A percentile compares a stretch with the other conserved stretches of the same genome.
Conservation (phyloP, 768 basidiomycete genomes). For the Daedaleopsis sinensis region DNA sequence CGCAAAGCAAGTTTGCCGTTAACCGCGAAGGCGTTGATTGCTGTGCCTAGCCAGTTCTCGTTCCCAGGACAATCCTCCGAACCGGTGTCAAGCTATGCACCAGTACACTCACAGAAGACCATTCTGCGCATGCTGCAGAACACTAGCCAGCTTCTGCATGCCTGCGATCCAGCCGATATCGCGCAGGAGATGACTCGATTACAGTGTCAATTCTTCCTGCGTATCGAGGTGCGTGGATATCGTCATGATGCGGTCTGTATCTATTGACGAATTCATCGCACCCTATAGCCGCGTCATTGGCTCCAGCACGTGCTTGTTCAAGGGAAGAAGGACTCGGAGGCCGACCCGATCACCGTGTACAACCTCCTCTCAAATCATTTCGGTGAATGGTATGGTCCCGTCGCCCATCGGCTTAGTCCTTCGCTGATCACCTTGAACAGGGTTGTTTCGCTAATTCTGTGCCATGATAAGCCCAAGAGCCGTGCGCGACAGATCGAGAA, state of each 20-base stretch:
- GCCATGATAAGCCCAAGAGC: slow-evolving; percentile 75
- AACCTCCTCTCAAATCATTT: slow-evolving; percentile 82
- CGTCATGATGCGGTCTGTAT: background rate
- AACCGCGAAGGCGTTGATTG: slow-evolving; percentile 46
- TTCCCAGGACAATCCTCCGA: background rate
- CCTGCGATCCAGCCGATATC: slow-evolving; percentile 63
- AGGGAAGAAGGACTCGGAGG: slow-evolving; percentile 63
- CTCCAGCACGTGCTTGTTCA: slow-evolving; percentile 75
- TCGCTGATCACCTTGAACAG: slow-evolving; percentile 43
- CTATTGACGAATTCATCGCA: background rate
- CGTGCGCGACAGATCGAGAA: slow-evolving; percentile 87
- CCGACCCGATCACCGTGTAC: slow-evolving; percentile 73
- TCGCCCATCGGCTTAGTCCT: background rate
- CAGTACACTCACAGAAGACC: slow-evolving; percentile 53
- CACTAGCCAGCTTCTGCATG: slow-evolving; percentile 59
- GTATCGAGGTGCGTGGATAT: slow-evolving; percentile 64
- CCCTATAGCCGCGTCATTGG: slow-evolving; percentile 80
- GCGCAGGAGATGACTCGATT: slow-evolving; percentile 86
- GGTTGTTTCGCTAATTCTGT: slow-evolving; percentile 90
- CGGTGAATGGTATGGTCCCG: slow-evolving; percentile 67
- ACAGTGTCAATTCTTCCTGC: slow-evolving; percentile 68
- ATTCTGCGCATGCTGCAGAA: slow-evolving; percentile 65
- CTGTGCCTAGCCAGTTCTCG: slow-evolving; percentile 25
- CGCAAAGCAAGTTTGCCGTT: slow-evolving; percentile 73
- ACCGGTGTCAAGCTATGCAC: slow-evolving; percentile 26